A percentile compares a stretch with the other conserved stretches of the same genome.
phyloP scores from a whole-genome alignment of 2,329 filamentous ascomycete species.

The Chaetomiaceae sp. region DNA sequence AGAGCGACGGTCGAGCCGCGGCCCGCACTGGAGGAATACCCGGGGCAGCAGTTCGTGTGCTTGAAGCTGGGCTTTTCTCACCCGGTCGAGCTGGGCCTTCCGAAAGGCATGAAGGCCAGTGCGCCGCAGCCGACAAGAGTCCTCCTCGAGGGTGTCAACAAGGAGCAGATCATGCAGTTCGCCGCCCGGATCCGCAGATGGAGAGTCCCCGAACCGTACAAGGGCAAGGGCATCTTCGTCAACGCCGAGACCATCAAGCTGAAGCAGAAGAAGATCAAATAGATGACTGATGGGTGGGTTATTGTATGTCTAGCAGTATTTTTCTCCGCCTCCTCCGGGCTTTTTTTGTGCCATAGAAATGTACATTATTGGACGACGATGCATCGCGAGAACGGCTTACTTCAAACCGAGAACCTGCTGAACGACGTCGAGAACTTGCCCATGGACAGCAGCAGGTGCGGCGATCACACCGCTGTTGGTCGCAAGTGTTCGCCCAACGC shows the following conservation, averaged over 20 bases:
- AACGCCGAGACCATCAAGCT: conserved; percentile 96
- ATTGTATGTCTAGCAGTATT: conserved; percentile 21
- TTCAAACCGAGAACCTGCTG: conserved; percentile 65
- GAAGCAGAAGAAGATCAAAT: conserved; percentile 97
- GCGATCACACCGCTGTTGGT: conserved; percentile 94
- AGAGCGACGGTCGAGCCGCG: conserved; percentile 78
- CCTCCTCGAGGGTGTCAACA: conserved; percentile 81
- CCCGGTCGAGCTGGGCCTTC: conserved; percentile 84
- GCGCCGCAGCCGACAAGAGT: conserved; percentile 89
- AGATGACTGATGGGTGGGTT: conserved; percentile 32
- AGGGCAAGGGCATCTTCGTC: conserved; percentile 98
- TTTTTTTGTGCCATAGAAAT: conserved; percentile 24
- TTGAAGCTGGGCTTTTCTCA: conserved; percentile 97
- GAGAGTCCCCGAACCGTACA: conserved; percentile 94
- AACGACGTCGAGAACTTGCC: conserved; percentile 72
- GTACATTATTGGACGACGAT: conserved; percentile 22
- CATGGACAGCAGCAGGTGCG: conserved; percentile 72
- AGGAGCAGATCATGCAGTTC: conserved; percentile 83
- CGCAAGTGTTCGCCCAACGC: conserved; percentile 75
- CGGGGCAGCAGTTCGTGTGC: conserved; percentile 82
- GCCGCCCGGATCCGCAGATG: conserved; percentile 83
- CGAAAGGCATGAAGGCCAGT: conserved; percentile 76
- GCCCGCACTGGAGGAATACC: conserved; percentile 68
- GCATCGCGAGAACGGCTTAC: conserved; percentile 22
- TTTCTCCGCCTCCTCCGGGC: conserved; percentile 10